phyloP scores from a whole-genome alignment of 2,329 filamentous ascomycete genomes.

The Graphiopsis chlorocephala region DNA sequence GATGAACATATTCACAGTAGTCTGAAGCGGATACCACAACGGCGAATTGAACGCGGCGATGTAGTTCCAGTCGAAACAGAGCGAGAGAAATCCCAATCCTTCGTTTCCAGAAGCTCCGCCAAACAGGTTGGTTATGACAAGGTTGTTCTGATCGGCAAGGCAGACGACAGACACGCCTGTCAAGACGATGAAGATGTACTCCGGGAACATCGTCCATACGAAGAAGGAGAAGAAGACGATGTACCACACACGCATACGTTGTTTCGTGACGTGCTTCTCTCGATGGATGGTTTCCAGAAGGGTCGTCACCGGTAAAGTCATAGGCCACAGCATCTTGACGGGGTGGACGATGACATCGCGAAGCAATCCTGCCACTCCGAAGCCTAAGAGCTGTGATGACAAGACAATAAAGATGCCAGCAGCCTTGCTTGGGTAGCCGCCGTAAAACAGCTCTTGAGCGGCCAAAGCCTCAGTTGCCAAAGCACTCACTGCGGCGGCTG shows the following conservation, averaged over 20 bases:
- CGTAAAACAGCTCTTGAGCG: conserved; percentile 49
- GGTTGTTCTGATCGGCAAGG: conserved; percentile 43
- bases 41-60: conserved; percentile 37
- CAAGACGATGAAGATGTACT: conserved; percentile 47
- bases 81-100: conserved; percentile 43
- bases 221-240: conserved; percentile 41
- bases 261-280: conserved; percentile 38
- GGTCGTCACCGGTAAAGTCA: conserved; percentile 37
- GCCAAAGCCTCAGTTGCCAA: conserved; percentile 43
- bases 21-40: conserved; percentile 41
- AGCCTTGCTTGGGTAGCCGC: conserved; percentile 38
- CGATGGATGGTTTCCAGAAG: conserved; percentile 42
- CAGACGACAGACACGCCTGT: conserved; percentile 47
- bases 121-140: conserved; percentile 50
- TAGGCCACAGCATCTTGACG: conserved; percentile 50
- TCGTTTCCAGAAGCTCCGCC: conserved; percentile 49
- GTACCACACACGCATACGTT: conserved; percentile 43
- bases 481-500: conserved; percentile 36
- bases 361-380: conserved; percentile 49
- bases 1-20: conserved; percentile 34
- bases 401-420: conserved; percentile 46
- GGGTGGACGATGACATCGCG: conserved; percentile 48
- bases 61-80: conserved; percentile 48
- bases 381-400: conserved; percentile 51
- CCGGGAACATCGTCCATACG: conserved; percentile 50